Conservation (phyloP, 2,329 filamentous ascomycete genomes). For the Epichloe coenophiala region DNA sequence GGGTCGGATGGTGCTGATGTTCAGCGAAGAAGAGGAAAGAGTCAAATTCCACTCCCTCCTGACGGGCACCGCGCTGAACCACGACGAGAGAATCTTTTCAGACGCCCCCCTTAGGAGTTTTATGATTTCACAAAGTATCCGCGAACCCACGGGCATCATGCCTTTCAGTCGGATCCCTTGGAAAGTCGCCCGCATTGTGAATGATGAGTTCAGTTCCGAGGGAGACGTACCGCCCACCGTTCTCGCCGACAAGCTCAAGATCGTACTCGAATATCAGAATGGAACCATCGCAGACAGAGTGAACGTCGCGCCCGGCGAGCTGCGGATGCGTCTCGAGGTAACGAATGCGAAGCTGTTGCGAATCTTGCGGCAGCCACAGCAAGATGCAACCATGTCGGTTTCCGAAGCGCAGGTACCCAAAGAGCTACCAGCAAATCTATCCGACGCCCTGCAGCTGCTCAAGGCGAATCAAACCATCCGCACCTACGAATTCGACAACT, state of each 20-base stretch:
- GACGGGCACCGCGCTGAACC: slow-evolving; percentile 54
- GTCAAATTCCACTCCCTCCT: slow-evolving; percentile 59
- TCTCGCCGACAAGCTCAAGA: slow-evolving; percentile 60
- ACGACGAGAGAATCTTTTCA: slow-evolving; percentile 55
- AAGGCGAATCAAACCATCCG: slow-evolving; percentile 51
- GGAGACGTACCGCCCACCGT: slow-evolving; percentile 50
- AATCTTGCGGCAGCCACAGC: slow-evolving; percentile 58
- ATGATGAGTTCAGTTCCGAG: slow-evolving; percentile 51
- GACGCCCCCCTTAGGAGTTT: slow-evolving; percentile 55
- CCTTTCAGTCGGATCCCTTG: slow-evolving; percentile 43
- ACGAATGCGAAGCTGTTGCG: slow-evolving; percentile 47
- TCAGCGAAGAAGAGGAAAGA: slow-evolving; percentile 59
- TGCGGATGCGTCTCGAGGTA: slow-evolving; percentile 53
- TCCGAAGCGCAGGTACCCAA: slow-evolving; percentile 51
- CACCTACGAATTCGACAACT: slow-evolving; percentile 52
- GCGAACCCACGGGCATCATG: slow-evolving; percentile 34
- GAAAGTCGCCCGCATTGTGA: slow-evolving; percentile 59
- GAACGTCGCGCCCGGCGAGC: slow-evolving; percentile 65
- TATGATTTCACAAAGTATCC: slow-evolving; percentile 42
- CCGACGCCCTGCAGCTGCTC: slow-evolving; percentile 48
- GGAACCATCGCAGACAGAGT: slow-evolving; percentile 73
- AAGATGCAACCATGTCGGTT: slow-evolving; percentile 64
- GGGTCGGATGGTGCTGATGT: slow-evolving; percentile 65
- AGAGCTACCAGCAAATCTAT: slow-evolving; percentile 49
- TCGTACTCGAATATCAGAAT: slow-evolving; percentile 62